Percentiles rank a stretch among this genome's conserved stretches.
Conservation (phyloP, 768 basidiomycete species). For the Dentipellis fragilis region DNA sequence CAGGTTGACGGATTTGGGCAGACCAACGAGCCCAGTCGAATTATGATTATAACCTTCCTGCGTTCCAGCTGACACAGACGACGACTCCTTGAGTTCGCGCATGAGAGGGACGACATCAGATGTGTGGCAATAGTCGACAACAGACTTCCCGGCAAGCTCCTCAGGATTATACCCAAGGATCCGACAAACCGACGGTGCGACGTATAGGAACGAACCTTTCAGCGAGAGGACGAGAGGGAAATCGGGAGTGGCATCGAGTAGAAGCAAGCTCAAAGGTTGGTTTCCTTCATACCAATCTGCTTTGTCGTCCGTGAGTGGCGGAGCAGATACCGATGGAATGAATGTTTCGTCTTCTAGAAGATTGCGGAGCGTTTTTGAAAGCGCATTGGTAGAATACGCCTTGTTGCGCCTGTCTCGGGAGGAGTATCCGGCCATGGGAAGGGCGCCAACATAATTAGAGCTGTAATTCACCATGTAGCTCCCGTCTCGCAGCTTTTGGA, state of each 20-base stretch:
- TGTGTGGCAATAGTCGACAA: slow-evolving; percentile 79
- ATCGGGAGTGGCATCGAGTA: slow-evolving; percentile 60
- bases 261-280: slow-evolving; percentile 43
- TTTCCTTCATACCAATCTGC: slow-evolving; percentile 26
- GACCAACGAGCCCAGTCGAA: slow-evolving; percentile 7
- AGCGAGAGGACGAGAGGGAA: slow-evolving; percentile 87
- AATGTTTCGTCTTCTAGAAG: slow-evolving; percentile 40
- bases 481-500: slow-evolving; percentile 71
- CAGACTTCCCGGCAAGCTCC: slow-evolving; percentile 69
- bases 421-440: slow-evolving; percentile 8
- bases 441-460: slow-evolving; percentile 8
- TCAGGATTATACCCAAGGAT: slow-evolving; percentile 82
- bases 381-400: slow-evolving; percentile 22
- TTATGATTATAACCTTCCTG: background rate
- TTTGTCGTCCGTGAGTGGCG: slow-evolving; percentile 10
- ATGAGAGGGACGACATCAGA: slow-evolving; percentile 86
- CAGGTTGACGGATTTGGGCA: slow-evolving; percentile 62
- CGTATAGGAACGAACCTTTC: slow-evolving; percentile 89
- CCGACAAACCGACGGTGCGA: slow-evolving; percentile 68
- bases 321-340: slow-evolving; percentile 18
- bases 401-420: slow-evolving; percentile 24
- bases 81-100: slow-evolving; percentile 81
- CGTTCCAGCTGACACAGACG: slow-evolving; percentile 7
- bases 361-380: slow-evolving; percentile 43
- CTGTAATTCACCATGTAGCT: slow-evolving; percentile 62